Base-by-base conservation (phyloP, 176 grass and related monocot species). In the Raddia distichophylla region DNA sequence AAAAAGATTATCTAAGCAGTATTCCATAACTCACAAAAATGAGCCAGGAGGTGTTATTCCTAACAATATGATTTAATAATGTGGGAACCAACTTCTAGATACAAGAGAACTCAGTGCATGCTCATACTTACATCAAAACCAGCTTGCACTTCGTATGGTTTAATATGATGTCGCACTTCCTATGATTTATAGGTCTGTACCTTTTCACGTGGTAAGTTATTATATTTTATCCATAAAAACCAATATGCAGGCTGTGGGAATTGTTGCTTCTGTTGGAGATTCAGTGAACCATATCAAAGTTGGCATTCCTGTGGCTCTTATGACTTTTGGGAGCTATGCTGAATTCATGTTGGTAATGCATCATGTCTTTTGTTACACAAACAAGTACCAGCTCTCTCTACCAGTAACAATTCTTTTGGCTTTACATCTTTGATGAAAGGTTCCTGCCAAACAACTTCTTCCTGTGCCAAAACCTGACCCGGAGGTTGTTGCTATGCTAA, bases 271-370 rank as follows among this genome's bases (percentile, higher is more conserved):
- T 77, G 84, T 99, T 74, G 96, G 96, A 87, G 85, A 95, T 80
- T 88, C 87, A 74, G 90, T 95, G 69, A 69, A 74, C 69, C 82
- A 92, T 88, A 78, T 99, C 71, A 93, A 90, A 95, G 91, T 95
- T 69, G 96, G 96, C 49, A 90, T 87, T 70, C 93, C 96, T 17
- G 96, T 95, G 63, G 96, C 96, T 54, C 81, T 95, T 86, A 91
- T 99, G 96, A 93, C 91, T 80, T 99, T 93, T 91, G 96, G 96
- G 66, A 86, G 91, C 71, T 99, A 99, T 90, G 76, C 96, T 82
- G 90, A 99, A 85, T 99, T 93, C 75, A 68, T 82, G 5, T n/a
- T 88, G 96, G 96, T 99, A 75, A 64, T 71, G 42, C 20, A 53
- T 65, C 77, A 60, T 71, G 22, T 83, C 37, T 59, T 84, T 62